Evolutionary conservation across 2,329 filamentous ascomycete genomes (phyloP).

Genomic region (Aureobasidium mangrovei): DNA sequence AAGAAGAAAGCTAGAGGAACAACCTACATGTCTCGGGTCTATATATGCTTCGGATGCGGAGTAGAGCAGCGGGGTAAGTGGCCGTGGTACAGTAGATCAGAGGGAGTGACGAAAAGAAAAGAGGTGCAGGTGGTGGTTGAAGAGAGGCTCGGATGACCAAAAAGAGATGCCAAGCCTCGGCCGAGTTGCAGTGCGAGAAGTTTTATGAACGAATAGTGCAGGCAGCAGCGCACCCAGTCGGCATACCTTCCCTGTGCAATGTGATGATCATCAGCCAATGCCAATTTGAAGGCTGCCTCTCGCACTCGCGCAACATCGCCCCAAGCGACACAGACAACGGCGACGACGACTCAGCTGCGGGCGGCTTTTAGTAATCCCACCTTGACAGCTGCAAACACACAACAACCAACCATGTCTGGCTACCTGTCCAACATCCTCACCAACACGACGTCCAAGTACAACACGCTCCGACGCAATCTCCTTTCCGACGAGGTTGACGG

Average conservation of each 20-base stretch:
- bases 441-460: constrained; percentile 49
- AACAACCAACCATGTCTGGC: constrained; percentile 52
- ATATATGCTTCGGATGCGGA: background rate
- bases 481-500: constrained; percentile 52
- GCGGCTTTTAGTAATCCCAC: background rate
- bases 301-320: constrained; percentile 5
- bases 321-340: background rate
- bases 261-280: too few species aligned
- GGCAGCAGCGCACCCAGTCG: background rate
- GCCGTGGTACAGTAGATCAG: background rate
- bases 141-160: background rate
- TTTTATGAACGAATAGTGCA: too few species aligned
- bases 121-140: background rate
- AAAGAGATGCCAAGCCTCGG: constrained; percentile 9
- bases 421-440: constrained; percentile 69
- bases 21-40: constrained; percentile 1
- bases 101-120: background rate
- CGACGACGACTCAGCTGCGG: background rate
- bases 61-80: constrained; percentile 5
- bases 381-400: background rate
- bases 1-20: background rate
- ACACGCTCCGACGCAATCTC: constrained; percentile 53
- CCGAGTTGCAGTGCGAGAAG: background rate
- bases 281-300: too few species aligned
- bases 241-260: background rate